Evolutionary conservation across 2,329 filamentous ascomycete genomes (phyloP).

Genomic region (Cladobotryum protrusum): DNA sequence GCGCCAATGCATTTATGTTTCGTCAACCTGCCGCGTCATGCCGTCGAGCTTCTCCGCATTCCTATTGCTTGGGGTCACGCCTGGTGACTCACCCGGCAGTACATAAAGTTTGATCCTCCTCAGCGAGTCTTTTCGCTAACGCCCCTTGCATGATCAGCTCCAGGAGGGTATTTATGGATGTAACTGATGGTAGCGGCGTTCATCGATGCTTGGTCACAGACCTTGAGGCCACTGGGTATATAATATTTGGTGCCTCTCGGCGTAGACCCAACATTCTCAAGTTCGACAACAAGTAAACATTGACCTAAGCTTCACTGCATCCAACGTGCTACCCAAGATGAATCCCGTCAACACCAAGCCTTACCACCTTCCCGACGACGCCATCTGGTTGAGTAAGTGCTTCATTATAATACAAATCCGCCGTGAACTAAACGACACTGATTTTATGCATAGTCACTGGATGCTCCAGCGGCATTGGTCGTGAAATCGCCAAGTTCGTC

Average conservation of each 20-base stretch:
- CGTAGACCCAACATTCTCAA: background rate
- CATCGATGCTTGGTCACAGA: background rate
- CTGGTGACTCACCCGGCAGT: background rate
- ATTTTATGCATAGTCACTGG: constrained; percentile 34
- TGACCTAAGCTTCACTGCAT: background rate
- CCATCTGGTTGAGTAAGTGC: constrained; percentile 33
- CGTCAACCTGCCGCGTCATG: no score
- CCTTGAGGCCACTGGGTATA: background rate
- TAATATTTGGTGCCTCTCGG: background rate
- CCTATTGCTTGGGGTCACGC: background rate
- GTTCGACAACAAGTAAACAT: background rate
- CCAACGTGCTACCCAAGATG: constrained; percentile 15
- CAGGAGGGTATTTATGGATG: background rate
- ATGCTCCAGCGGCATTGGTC: constrained; percentile 44
- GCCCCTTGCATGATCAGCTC: background rate
- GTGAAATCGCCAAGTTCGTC: constrained; percentile 31
- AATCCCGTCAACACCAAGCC: constrained; percentile 26
- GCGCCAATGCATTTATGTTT: no score
- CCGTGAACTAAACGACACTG: background rate
- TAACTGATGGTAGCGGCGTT: background rate
- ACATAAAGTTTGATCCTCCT: no score
- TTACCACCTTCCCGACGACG: constrained; percentile 30
- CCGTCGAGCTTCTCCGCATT: background rate
- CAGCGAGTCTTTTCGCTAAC: no score
- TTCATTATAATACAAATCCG: background rate